Evolutionary conservation across 176 grass and related monocot species (phyloP), one percentile per base, ranked within the genome.

Genomic region (Aegilops sharonensis): DNA sequence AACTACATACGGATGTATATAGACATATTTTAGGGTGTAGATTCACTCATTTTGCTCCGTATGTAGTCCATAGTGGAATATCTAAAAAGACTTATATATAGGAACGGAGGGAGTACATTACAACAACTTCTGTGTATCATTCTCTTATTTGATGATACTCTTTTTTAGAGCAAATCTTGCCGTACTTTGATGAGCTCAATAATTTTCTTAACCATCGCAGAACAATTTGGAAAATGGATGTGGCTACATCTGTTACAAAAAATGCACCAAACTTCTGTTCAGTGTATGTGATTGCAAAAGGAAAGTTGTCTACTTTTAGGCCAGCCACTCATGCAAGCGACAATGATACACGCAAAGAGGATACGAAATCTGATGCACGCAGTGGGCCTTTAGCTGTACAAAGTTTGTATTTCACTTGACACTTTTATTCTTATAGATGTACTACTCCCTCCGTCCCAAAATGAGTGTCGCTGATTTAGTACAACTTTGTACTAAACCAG

Each of bases 261-360:
- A 65, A 39, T 24, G 90, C 88, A 35, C 92, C 94, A 63, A 83
- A 79, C 30, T 94, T 87, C 83, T 97, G 90, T 78, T 92, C 83
- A 8, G 78, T 97, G 15, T 97, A 94, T 82, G 88, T 97, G 18
- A 94, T 97, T 92, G 80, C 94, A 36, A 97, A 94, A 87, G 94
- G 94, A 45, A 97, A 97, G 83, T 64, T 94, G 30, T 91, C 85
- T 62, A 92, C 92, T 40, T 86, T 92, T 76, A 89, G 90, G 34
- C 89, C 85, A 24, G 88, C 94, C 64, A 90, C 85, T 72, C 77
- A 67, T 17, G 85, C 79, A 87, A 92, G 68, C 62, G 70, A 40
- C 71, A 67, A 77, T 75, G 83, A 88, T 57, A 77, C 37, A 42
- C 63, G 43, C 80, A 72, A 69, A 78, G 75, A 80, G 77, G 72